Base-by-base conservation (phyloP, 2,329 filamentous ascomycete species). In the Chaetomiaceae sp. region DNA sequence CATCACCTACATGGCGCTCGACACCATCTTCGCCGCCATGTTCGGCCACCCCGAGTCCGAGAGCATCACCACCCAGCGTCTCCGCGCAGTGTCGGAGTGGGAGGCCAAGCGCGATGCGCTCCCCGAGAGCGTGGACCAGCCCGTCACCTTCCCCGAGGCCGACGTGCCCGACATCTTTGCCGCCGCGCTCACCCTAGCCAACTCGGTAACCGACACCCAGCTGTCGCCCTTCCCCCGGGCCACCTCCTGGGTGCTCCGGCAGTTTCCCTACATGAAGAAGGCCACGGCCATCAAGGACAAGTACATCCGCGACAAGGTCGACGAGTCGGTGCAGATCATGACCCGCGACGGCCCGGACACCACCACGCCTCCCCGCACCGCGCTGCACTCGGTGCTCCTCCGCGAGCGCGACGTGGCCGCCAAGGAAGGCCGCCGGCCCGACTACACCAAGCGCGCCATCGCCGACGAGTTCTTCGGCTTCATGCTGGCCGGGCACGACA, bases 401-500 rank as follows among this genome's bases (percentile, higher is more conserved):
- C 63, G 67, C 29, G 70, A 71, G 58, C 58, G 50, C n/a, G 57
- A 62, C 3, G 36, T 66, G 13, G 62, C 66, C 1, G 50, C 38
- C 2, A 66, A 65, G 52, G 61, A 63, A 18, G 61, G 55, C 23
- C 64, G 66, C 20, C 7, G n/a, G 18, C 65, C 66, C 0, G 46
- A 48, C 1, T 66, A 64, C 48, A 50, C 55, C 27, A 54, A 52
- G 45, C 63, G 56, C 1, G 58, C 40, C 47, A 64, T 65, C 48
- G 44, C 54, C 3, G 65, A 65, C 52, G 61, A 63, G 56, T 61
- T 67, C 55, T 65, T 66, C 37, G 66, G 66, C 40, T 65, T 67
- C 57, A 59, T 67, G 43, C 36, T 66, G 33, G 68, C 65, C 0
- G 67, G 66, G 3, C 64, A 69, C 48, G 67, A 71, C 49, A 69